phyloP scores from a whole-genome alignment of 352 stramenopile genomes.

The Globisporangium apiculatum region DNA sequence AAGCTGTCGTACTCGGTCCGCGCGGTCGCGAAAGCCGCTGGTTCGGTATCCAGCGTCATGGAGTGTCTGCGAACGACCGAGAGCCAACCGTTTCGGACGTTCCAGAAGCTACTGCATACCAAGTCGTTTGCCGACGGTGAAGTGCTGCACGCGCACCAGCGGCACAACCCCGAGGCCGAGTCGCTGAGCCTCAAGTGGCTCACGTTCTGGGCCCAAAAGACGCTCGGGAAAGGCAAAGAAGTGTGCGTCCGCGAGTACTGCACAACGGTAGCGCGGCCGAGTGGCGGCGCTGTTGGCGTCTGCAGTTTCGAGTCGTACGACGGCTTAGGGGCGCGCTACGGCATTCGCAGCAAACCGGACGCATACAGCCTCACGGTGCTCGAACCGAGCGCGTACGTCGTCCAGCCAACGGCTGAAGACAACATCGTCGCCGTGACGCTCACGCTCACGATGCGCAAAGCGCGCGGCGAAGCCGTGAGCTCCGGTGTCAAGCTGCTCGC shows the following conservation, averaged over 20 bases:
- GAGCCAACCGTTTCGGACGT: conserved; percentile 41
- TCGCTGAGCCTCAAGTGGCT: conserved; percentile 83
- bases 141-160: conserved; percentile 57
- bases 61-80: conserved; percentile 70
- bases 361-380: conserved; percentile 76
- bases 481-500: conserved; percentile 61
- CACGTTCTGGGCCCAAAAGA: conserved; percentile 69
- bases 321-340: conserved; percentile 61
- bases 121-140: conserved; percentile 76
- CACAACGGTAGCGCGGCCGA: conserved; percentile 42
- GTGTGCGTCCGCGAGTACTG: conserved; percentile 82
- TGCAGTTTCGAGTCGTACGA: conserved; percentile 82
- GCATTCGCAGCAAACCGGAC: conserved; percentile 61
- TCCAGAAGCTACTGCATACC: conserved; percentile 71
- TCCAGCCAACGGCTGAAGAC: conserved; percentile 64
- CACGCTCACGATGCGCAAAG: conserved; percentile 77
- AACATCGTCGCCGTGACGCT: conserved; percentile 59
- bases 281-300: conserved; percentile 57
- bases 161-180: conserved; percentile 29
- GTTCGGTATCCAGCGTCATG: conserved; percentile 62
- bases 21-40: conserved; percentile 55
- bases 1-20: conserved; percentile 68
- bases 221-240: conserved; percentile 72
- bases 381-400: conserved; percentile 66
- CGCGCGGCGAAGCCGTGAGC: conserved; percentile 62